Evolutionary conservation across 331 rosid genomes (phyloP).

Genomic region (Prunus yedoensis): DNA sequence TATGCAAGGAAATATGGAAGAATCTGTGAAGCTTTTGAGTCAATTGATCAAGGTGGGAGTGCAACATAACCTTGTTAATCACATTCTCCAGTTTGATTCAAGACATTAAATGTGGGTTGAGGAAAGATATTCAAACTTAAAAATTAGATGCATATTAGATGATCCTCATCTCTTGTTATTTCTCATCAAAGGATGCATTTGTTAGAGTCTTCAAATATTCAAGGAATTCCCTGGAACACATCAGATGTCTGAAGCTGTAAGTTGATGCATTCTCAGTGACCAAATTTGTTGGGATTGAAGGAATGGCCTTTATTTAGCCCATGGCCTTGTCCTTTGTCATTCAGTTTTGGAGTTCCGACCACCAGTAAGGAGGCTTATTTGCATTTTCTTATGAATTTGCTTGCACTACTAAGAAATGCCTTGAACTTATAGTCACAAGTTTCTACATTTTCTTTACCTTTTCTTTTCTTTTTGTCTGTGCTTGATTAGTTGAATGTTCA

Average conservation of each 20-base stretch:
- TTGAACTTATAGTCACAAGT: not conserved
- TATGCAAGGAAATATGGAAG: slow-evolving; percentile 29
- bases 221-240: no score
- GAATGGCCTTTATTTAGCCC: no score
- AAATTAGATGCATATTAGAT: not conserved
- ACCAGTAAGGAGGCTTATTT: no score
- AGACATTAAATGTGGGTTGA: not conserved
- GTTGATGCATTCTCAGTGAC: no score
- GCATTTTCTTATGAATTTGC: no score
- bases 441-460: slow-evolving; percentile 24
- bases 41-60: slow-evolving; percentile 21
- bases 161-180: not conserved
- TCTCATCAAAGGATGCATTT: not conserved
- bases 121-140: not conserved
- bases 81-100: slow-evolving; percentile 18
- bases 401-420: no score
- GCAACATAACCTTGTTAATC: slow-evolving; percentile 3
- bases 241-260: no score
- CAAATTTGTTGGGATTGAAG: no score
- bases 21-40: slow-evolving; percentile 22
- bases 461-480: slow-evolving; percentile 15
- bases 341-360: no score
- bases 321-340: no score
- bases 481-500: slow-evolving; percentile 51
- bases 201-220: not conserved